phyloP scores from a whole-genome alignment of 805 yeast genomes.

The Zygotorulaspora chibaensis region DNA sequence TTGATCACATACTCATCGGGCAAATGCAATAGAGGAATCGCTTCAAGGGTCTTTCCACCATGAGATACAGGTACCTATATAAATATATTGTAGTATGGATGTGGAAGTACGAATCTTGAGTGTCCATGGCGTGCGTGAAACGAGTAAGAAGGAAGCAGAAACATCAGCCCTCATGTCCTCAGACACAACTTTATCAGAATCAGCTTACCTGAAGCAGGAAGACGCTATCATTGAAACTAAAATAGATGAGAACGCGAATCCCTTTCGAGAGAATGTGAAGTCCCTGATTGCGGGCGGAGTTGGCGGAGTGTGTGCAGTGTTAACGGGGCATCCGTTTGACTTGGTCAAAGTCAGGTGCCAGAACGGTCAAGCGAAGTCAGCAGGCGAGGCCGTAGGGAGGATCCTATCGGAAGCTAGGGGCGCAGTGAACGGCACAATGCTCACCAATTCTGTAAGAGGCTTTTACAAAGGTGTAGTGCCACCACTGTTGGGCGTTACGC shows the following conservation, averaged over 20 bases:
- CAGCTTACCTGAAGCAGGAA: conserved; percentile 7
- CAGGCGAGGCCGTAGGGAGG: conserved; percentile 61
- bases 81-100: no score
- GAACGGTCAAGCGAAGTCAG: conserved; percentile 58
- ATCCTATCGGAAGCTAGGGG: conserved; percentile 74
- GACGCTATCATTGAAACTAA: conserved; percentile 1
- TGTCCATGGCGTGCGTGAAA: no score
- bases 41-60: no score
- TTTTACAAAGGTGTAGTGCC: conserved; percentile 92
- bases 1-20: no score
- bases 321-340: conserved; percentile 96
- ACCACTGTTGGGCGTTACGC: conserved; percentile 94
- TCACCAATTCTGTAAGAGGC: conserved; percentile 42
- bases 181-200: conserved; percentile 7
- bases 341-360: conserved; percentile 88
- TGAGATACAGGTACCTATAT: no score
- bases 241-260: not conserved
- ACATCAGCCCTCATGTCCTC: conserved; percentile 11
- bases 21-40: no score
- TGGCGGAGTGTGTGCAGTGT: conserved; percentile 93
- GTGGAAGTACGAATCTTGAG: no score
- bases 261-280: conserved; percentile 61
- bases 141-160: no score
- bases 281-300: conserved; percentile 92
- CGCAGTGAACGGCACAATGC: conserved; percentile 14